Evolutionary conservation across 805 yeast species (phyloP), one percentile per base, ranked within the genome.

Genomic region (Yarrowia osloensis): DNA sequence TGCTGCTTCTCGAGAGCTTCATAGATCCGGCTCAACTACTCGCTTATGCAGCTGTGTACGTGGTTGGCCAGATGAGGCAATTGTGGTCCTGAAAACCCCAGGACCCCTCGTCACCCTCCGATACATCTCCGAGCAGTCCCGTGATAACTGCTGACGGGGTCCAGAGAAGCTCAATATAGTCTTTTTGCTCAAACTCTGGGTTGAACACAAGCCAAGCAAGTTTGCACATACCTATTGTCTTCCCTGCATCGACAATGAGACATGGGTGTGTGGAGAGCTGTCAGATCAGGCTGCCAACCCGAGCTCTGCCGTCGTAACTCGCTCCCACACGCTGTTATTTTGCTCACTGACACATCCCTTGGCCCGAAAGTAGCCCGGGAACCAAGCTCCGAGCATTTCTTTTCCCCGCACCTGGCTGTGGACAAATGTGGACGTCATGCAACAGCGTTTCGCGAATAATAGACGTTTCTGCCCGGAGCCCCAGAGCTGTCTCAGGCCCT

Each of bases 171-270:
- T 13, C 19, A 17, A n/a, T 44, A 17, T 44, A 17, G 28, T 17
- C 33, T 46, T 46, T 47, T 29, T 29, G 28, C 57, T 31, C 57
- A 31, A 50, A 22, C 57, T 50, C 57, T 50, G 57, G 57, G 57
- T 50, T 50, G 40, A 13, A 21, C 33, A 13, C n/a, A 8, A 33
- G 57, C 57, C 57, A 50, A 50, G 57, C 39, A 19, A 31, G 39
- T 7, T 4, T 17, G 50, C 52, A 28, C 22, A n/a, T 29, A 28
- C 24, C 57, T 50, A 50, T 50, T 33, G 57, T 50, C 40, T 50
- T 50, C 57, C 57, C 57, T 50, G 57, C 57, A 33, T 50, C 57
- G 19, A 33, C 55, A 50, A 49, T 50, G 57, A 50, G 57, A 50
- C 57, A 50, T 29, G 55, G 24, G 24, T 21, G 19, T n/a, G 35